These are phyloP conservation scores for Raffaelea albimanens DNA, from an alignment of 2,329 filamentous ascomycete genomes.

Conservation along the genomic window DNA sequence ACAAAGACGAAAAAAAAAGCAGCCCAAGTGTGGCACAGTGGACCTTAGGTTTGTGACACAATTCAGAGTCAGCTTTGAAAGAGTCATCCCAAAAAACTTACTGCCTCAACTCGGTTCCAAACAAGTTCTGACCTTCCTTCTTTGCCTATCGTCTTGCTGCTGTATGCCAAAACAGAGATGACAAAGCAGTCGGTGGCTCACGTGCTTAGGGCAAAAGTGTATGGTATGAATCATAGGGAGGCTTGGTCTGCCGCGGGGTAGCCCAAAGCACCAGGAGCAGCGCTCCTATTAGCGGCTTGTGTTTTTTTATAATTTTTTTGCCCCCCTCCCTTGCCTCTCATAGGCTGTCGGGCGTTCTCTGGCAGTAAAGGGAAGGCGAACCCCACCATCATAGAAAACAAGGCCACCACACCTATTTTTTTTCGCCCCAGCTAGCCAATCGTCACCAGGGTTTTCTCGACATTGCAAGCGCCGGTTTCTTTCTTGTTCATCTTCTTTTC, in stretches of 20 bases:
- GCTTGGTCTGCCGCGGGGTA: background rate
- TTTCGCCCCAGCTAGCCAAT: background rate
- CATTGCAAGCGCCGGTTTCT: no score
- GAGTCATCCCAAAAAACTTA: no score
- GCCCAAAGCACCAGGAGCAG: background rate
- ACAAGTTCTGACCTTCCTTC: no score
- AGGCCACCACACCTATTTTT: no score
- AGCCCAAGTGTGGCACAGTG: no score
- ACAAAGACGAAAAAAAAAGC: no score
- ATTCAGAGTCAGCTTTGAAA: no score
- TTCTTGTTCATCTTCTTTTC: background rate
- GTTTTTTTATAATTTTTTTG: background rate
- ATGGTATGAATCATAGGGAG: background rate
- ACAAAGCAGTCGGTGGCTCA: background rate
- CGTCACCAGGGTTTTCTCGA: background rate
- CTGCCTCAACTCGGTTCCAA: no score
- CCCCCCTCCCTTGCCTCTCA: no score
- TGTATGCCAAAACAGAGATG: no score
- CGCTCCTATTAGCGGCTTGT: background rate
- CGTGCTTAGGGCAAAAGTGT: constrained; percentile 1
- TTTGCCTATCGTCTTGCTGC: no score
- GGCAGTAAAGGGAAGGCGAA: background rate
- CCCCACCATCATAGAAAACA: background rate
- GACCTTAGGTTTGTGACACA: no score
- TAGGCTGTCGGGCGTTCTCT: background rate